These are phyloP conservation scores for Yamadazyma taylorii DNA, from an alignment of 1,139 yeast genomes.

Conservation along the genomic window DNA sequence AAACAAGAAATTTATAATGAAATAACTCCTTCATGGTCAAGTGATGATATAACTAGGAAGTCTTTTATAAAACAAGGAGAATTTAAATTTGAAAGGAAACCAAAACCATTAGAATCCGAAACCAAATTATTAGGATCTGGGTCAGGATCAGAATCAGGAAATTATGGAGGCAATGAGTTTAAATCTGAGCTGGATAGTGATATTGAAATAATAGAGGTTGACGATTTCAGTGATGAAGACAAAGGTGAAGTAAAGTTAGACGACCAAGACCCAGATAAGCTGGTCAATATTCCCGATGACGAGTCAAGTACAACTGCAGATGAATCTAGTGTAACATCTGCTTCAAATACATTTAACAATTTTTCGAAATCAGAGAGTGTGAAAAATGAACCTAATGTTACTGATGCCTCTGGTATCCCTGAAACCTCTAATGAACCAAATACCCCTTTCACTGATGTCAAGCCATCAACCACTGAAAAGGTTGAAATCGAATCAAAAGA, in stretches of 20 bases:
- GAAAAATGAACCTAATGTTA: constrained; percentile 1
- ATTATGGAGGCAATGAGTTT: background rate
- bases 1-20: constrained; percentile 17
- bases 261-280: background rate
- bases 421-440: too few relatives aligned
- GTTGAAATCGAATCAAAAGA: background rate
- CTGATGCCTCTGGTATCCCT: too few relatives aligned
- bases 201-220: background rate
- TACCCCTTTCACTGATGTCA: too few relatives aligned
- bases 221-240: background rate
- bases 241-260: background rate
- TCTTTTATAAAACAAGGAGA: background rate
- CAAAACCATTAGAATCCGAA: too few relatives aligned
- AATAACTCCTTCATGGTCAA: constrained; percentile 37
- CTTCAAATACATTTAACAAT: too few relatives aligned
- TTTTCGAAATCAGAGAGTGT: too few relatives aligned
- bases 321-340: too few relatives aligned
- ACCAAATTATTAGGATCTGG: background rate
- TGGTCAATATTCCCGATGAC: too few relatives aligned
- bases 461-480: too few relatives aligned
- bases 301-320: too few relatives aligned
- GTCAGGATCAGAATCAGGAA: too few relatives aligned
- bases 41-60: constrained; percentile 29
- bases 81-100: too few relatives aligned
- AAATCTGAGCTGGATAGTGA: constrained; percentile 1